A percentile compares a stretch with the other conserved stretches of the same genome.
Evolutionary conservation across 176 grass and related monocot species (phyloP).

Genomic region (Juncus effusus): DNA sequence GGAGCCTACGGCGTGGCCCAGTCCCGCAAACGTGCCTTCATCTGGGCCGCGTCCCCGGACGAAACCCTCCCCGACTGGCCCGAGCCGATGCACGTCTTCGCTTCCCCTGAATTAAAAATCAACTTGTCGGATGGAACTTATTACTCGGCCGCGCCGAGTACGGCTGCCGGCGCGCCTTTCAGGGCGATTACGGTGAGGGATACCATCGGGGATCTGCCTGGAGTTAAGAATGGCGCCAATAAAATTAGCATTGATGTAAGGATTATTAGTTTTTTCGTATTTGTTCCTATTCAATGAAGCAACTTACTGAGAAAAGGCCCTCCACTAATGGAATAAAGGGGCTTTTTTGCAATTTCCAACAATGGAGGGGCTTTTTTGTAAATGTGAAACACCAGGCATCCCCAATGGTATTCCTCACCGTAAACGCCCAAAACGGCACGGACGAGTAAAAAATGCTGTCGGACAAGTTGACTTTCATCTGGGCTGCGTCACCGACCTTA

Average conservation of each 20-base stretch:
- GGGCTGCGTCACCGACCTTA: constrained; percentile 86
- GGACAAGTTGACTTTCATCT: constrained; percentile 84
- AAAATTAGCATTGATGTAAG: constrained; percentile 67
- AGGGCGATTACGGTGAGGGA: constrained; percentile 85
- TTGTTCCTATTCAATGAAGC: constrained; percentile 14
- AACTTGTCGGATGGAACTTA: constrained; percentile 62
- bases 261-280: constrained; percentile 5
- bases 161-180: constrained; percentile 80
- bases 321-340: no score
- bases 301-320: no score
- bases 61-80: constrained; percentile 93
- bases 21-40: constrained; percentile 94
- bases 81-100: constrained; percentile 93
- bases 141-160: constrained; percentile 73
- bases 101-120: constrained; percentile 77
- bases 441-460: constrained; percentile 64
- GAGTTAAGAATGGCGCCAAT: constrained; percentile 67
- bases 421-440: constrained; percentile 76
- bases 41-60: constrained; percentile 91
- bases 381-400: constrained; percentile 80
- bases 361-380: no score
- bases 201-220: constrained; percentile 80
- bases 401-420: constrained; percentile 78
- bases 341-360: no score
- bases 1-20: constrained; percentile 90